A percentile compares a stretch with the other conserved stretches of the same genome.
Evolutionary conservation across 371 early-diverging fungal genomes (phyloP).

Genomic region (Mortierella sp.): DNA sequence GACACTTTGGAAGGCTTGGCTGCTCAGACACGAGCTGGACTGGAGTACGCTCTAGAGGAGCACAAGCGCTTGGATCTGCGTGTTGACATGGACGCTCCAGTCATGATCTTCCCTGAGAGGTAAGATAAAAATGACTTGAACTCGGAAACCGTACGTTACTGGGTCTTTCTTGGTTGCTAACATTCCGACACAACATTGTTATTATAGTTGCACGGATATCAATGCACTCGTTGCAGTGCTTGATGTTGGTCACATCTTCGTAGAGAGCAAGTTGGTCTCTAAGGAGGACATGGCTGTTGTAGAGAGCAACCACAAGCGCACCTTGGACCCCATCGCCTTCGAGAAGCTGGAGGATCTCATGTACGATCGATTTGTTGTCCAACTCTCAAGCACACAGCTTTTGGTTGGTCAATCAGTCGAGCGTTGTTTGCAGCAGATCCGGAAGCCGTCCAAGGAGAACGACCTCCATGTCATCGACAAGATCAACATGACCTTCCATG

Average conservation of each 20-base stretch:
- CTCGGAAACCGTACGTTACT: not conserved
- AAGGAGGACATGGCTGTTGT: conserved; percentile 77
- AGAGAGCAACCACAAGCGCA: conserved; percentile 73
- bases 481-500: conserved; percentile 86
- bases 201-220: conserved; percentile 72
- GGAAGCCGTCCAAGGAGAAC: conserved; percentile 61
- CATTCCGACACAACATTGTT: not conserved
- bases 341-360: conserved; percentile 81
- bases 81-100: conserved; percentile 97
- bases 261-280: conserved; percentile 87
- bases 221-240: conserved; percentile 83
- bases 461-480: conserved; percentile 89
- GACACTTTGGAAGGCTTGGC: conserved; percentile 91
- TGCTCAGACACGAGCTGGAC: conserved; percentile 89
- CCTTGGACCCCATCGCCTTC: conserved; percentile 76
- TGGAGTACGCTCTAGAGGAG: conserved; percentile 90
- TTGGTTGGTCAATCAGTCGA: conserved; percentile 85
- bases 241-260: conserved; percentile 94
- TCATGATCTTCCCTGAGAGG: conserved; percentile 95
- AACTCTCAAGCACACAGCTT: conserved; percentile 87
- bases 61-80: conserved; percentile 92
- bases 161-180: not conserved
- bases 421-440: conserved; percentile 78
- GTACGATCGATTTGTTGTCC: conserved; percentile 92
- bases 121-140: conserved; percentile 32